Evolutionary conservation across 1,284 basidiomycete species (phyloP).

Genomic region (Cryptococcus maquisensis): DNA sequence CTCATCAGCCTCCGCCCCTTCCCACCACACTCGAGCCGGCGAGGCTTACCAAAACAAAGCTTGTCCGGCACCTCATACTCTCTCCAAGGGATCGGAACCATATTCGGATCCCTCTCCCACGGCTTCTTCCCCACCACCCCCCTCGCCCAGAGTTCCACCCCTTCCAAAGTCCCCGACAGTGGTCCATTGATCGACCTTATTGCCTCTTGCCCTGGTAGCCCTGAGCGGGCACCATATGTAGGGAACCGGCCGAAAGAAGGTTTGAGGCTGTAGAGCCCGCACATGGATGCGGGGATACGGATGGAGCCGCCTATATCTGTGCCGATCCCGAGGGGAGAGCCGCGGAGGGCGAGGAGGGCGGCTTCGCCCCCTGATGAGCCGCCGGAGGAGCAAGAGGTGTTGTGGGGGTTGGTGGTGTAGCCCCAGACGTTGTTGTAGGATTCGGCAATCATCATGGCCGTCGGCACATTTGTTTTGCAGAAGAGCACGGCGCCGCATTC

Average conservation of each 20-base stretch:
- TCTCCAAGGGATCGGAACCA: constrained; percentile 62
- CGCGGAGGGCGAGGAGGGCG: constrained; percentile 56
- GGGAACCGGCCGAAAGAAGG: constrained; percentile 68
- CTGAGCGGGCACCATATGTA: constrained; percentile 61
- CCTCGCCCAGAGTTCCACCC: constrained; percentile 62
- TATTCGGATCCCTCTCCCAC: constrained; percentile 65
- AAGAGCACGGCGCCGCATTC: constrained; percentile 34
- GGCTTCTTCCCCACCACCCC: constrained; percentile 53
- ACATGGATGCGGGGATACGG: constrained; percentile 62
- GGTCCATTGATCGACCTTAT: constrained; percentile 69
- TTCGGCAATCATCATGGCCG: constrained; percentile 42
- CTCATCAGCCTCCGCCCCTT: neutral
- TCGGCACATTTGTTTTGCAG: constrained; percentile 43
- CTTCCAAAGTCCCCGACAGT: constrained; percentile 57
- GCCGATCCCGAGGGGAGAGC: constrained; percentile 62
- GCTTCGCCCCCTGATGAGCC: constrained; percentile 63
- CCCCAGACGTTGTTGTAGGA: constrained; percentile 55
- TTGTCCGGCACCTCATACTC: constrained; percentile 60
- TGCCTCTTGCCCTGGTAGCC: constrained; percentile 66
- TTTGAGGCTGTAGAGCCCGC: constrained; percentile 64
- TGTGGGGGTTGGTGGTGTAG: constrained; percentile 62
- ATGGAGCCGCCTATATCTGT: constrained; percentile 70
- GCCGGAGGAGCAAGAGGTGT: constrained; percentile 56
- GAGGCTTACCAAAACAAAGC: constrained; percentile 56
- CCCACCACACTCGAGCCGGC: constrained; percentile 12